Base-by-base conservation (phyloP, 768 basidiomycete genomes). In the Tricholoma saponaceum region DNA sequence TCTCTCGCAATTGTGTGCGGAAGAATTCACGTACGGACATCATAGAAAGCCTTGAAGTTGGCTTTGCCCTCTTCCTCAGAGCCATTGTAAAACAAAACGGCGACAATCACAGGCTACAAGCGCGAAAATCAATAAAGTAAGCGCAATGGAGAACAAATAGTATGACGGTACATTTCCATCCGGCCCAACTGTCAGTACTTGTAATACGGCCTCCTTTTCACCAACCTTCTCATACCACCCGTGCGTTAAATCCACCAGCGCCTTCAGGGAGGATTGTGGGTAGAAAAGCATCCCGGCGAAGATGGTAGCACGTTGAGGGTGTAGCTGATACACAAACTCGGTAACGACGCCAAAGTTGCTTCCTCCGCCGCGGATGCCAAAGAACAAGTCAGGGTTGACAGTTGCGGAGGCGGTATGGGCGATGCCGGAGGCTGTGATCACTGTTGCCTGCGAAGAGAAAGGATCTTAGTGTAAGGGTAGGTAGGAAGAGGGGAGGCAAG, bases 301-400 rank as follows among this genome's bases (percentile, higher is more conserved):
- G 25, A 83, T 74, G 1, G 73, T 79, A 13, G 65, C 61, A 6
- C 78, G 73, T 61, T 84, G 83, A 5, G 79, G 78, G 59, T 83
- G 72, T 32, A 83, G 66, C 44, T 64, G 62, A 50, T 79, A 65
- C 5, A 81, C 76, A 60, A 85, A 84, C 54, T 82, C 76, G 1
- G 80, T 80, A 55, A 79, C 76, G 25, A 83, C 74, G n/a, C 83
- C 82, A 63, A 83, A 83, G 58, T 82, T 83, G 54, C 74, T 74
- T 25, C 81, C 82, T 14, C 75, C 81, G 4, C 83, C 82, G 46
- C 81, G 72, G 37, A 84, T 76, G 12, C 69, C 81, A 63, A 79
- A 83, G 68, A 80, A 83, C 22, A 83, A 66, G 57, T 83, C 82
- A 4, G 69, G 49, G 53, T 78, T 75, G 58, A 76, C 72, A 0